Base-by-base conservation (phyloP, 768 basidiomycete genomes). In the Rhodotorula sphaerocarpa region DNA sequence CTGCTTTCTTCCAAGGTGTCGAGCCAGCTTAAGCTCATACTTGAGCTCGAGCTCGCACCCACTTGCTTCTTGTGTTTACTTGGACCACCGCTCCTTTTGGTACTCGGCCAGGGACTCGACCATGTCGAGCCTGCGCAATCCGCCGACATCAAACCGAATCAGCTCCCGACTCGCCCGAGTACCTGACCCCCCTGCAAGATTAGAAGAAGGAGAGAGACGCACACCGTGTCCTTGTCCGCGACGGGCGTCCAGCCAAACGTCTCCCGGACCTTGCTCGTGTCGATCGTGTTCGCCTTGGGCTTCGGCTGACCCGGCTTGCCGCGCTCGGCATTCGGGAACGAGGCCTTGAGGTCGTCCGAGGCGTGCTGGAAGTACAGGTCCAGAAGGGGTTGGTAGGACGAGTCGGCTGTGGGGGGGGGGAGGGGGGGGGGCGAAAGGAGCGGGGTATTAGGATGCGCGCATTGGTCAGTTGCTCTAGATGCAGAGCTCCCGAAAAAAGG, bases 231-330 rank as follows among this genome's bases (percentile, higher is more conserved):
- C 48, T 68, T 50, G 1, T 33, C 1, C 16, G 30, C 36, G 31
- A 57, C 55, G 31, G 67, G 67, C 39, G 23, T n/a, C 67, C 67
- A 68, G 0, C 39, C 52, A 23, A 68, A 68, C 27, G 39, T 48
- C 51, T 20, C 42, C 36, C 36, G 54, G 14, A 53, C 62, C 47
- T 59, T 58, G 18, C 25, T 18, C 25, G 59, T 45, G 44, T 68
- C 67, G 41, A 68, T 61, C 7, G 36, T 14, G 48, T 68, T 68
- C 52, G 51, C 48, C 59, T 53, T 52, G 0, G 62, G 62, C 25
- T 63, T 60, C 2, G 50, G 18, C 14, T 27, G 30, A n/a, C 59
- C 59, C 0, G 67, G 59, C 6, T 46, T 21, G 15, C 67, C 67
- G 20, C 31, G 31, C 27, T 58, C 3, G 1, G 55, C 55, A 23